Percentiles rank a stretch among this genome's conserved stretches.
Conservation (phyloP, 2,329 filamentous ascomycete species). For the Colletotrichum nymphaeae region DNA sequence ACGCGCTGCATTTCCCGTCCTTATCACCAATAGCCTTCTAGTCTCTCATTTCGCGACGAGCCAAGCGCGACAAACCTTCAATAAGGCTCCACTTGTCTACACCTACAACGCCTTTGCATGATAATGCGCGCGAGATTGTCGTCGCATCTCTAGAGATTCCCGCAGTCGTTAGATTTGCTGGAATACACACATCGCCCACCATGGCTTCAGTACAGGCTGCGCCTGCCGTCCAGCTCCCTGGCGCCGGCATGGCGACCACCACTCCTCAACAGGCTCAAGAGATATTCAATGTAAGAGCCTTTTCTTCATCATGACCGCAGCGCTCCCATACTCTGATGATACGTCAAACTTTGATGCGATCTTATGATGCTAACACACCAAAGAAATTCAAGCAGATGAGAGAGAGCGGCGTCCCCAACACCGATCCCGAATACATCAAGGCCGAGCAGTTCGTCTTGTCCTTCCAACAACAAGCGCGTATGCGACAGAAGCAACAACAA, state of each 20-base stretch:
- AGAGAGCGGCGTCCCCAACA: slow-evolving; percentile 80
- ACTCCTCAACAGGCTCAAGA: slow-evolving; percentile 84
- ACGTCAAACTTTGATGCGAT: background rate
- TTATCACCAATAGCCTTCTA: slow-evolving; percentile 29
- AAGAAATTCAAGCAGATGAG: slow-evolving; percentile 94
- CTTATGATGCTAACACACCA: slow-evolving; percentile 18
- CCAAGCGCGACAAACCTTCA: slow-evolving; percentile 32
- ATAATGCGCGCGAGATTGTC: slow-evolving; percentile 36
- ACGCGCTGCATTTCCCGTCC: slow-evolving; percentile 34
- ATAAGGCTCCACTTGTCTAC: slow-evolving; percentile 26
- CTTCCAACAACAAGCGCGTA: slow-evolving; percentile 75
- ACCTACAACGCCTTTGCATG: slow-evolving; percentile 22
- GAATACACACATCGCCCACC: slow-evolving; percentile 14
- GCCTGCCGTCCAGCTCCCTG: slow-evolving; percentile 75
- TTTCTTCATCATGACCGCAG: slow-evolving; percentile 1
- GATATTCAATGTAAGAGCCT: slow-evolving; percentile 69
- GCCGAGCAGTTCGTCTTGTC: slow-evolving; percentile 79
- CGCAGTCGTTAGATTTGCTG: slow-evolving; percentile 35
- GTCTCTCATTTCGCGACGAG: slow-evolving; percentile 37
- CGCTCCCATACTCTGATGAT: slow-evolving; percentile 2
- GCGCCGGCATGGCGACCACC: slow-evolving; percentile 72
- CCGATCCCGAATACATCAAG: slow-evolving; percentile 90
- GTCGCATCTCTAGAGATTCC: slow-evolving; percentile 35
- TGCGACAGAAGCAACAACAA: slow-evolving; percentile 60
- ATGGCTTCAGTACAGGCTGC: slow-evolving; percentile 87